A percentile compares a stretch with the other conserved stretches of the same genome.
These are phyloP conservation scores for Lactarius indigo DNA, from an alignment of 768 basidiomycete genomes.

Conservation along the genomic window DNA sequence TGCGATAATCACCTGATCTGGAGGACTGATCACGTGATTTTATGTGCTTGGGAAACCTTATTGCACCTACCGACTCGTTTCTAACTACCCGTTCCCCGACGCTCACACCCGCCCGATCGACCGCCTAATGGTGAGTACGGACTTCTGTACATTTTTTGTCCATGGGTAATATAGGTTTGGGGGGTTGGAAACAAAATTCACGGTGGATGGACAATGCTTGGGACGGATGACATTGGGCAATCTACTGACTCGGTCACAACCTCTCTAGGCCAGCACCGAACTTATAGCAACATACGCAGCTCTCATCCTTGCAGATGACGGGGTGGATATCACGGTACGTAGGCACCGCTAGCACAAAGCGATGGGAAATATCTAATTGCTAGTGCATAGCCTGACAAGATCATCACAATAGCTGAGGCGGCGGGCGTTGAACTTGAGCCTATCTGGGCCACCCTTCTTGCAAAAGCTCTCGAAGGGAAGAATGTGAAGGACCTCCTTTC, in stretches of 20 bases:
- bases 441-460: slow-evolving; percentile 96
- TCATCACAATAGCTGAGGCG: slow-evolving; percentile 76
- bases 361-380: background rate
- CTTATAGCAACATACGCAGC: slow-evolving; percentile 95
- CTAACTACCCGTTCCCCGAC: slow-evolving; percentile 5
- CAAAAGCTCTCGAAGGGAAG: slow-evolving; percentile 97
- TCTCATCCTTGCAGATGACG: slow-evolving; percentile 97
- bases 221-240: background rate
- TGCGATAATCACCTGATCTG: background rate
- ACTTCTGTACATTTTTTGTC: background rate
- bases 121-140: slow-evolving; percentile 9
- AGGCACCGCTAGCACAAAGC: background rate
- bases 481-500: slow-evolving; percentile 93
- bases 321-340: slow-evolving; percentile 94
- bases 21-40: background rate
- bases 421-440: slow-evolving; percentile 87
- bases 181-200: background rate
- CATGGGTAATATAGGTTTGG: background rate
- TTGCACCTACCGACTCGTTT: background rate
- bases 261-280: slow-evolving; percentile 54
- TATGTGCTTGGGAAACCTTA: background rate
- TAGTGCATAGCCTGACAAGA: slow-evolving; percentile 77
- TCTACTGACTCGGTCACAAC: background rate
- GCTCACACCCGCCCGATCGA: background rate
- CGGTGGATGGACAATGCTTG: slow-evolving; percentile 14